Conservation (phyloP, 495 filamentous ascomycete genomes). For the Aspergillus sparsus region DNA sequence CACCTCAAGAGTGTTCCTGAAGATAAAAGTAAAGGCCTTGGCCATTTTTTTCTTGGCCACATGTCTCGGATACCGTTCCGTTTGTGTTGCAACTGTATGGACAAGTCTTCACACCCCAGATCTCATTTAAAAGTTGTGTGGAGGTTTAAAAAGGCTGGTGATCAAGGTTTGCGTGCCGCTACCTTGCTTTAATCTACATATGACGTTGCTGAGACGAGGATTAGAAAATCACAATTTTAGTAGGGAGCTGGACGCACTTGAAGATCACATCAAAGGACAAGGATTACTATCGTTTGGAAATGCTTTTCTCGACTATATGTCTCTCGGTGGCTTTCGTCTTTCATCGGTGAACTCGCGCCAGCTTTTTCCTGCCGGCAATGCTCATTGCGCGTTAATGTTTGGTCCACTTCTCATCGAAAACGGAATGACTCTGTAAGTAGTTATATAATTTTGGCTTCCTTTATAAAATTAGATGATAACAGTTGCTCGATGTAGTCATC, state of each 20-base stretch:
- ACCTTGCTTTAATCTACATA: neutral
- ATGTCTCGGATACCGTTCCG: neutral
- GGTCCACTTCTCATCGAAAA: slow-evolving; percentile 13
- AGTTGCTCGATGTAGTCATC: neutral
- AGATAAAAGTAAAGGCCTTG: neutral
- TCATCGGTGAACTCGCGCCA: slow-evolving; percentile 7
- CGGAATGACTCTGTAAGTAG: slow-evolving; percentile 12
- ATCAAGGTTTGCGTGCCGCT: neutral
- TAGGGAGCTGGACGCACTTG: slow-evolving; percentile 10
- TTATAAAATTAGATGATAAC: neutral
- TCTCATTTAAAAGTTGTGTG: slow-evolving; percentile 9
- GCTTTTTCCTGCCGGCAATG: slow-evolving; percentile 11
- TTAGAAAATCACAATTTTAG: slow-evolving; percentile 2
- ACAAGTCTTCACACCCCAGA: slow-evolving; percentile 8
- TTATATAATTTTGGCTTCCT: neutral
- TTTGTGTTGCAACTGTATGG: slow-evolving; percentile 16
- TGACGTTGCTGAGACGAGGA: neutral
- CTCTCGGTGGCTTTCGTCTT: neutral
- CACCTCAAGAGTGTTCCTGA: slow-evolving; percentile 7
- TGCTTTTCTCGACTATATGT: slow-evolving; percentile 13
- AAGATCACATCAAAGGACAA: slow-evolving; percentile 15
- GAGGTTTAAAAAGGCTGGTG: slow-evolving; percentile 13
- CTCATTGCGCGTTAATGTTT: slow-evolving; percentile 15
- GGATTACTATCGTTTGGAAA: slow-evolving; percentile 13
- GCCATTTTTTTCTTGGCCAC: neutral